Conservation (phyloP, 2,329 filamentous ascomycete species). For the Phialocephala subalpina region DNA sequence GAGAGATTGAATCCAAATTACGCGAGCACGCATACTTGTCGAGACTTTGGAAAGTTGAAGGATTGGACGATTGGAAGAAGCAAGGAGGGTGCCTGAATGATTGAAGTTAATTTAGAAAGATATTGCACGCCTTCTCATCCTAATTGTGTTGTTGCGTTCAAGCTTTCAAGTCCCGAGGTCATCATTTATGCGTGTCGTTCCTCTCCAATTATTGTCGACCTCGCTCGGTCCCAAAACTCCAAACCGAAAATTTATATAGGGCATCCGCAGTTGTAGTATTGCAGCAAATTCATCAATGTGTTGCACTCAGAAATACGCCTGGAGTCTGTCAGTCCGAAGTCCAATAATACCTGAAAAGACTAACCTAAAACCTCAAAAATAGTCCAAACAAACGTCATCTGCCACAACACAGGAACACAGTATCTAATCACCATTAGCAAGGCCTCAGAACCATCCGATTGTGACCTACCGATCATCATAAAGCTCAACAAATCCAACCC, state of each 20-base stretch:
- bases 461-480: constrained; percentile 12
- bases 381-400: not conserved
- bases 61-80: constrained; percentile 11
- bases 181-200: not conserved
- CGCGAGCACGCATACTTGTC: constrained; percentile 13
- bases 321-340: not conserved
- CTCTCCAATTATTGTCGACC: too few relatives aligned
- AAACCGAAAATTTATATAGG: too few relatives aligned
- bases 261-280: too few relatives aligned
- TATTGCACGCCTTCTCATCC: too few relatives aligned
- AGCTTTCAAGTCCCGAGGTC: too few relatives aligned
- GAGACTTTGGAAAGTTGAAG: constrained; percentile 9
- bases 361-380: not conserved
- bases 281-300: not conserved
- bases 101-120: too few relatives aligned
- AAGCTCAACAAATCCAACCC: constrained; percentile 12
- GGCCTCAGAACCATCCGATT: not conserved
- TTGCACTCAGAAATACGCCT: constrained; percentile 1
- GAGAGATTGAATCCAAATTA: constrained; percentile 17
- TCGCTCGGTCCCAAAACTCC: too few relatives aligned
- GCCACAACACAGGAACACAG: constrained; percentile 1
- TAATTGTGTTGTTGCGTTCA: too few relatives aligned
- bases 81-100: not conserved
- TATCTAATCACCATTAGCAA: not conserved
- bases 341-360: not conserved